phyloP scores from a whole-genome alignment of 345 rosid species.

The Brassica napus region DNA sequence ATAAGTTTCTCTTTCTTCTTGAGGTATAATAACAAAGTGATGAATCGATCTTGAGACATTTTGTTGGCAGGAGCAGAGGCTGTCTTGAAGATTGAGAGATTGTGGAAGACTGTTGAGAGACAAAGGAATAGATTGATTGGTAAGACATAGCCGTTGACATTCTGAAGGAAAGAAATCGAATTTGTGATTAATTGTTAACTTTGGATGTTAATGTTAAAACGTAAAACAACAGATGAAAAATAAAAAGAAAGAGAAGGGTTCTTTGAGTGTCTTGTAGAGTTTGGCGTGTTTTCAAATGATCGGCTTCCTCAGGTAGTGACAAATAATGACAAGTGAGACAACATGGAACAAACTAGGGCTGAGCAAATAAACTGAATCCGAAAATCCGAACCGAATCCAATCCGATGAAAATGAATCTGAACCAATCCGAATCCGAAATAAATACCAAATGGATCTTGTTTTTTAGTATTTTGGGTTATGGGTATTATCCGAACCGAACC shows the following conservation, averaged over 20 bases:
- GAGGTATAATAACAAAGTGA: conserved; percentile 33
- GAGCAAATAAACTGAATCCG: too few relatives aligned
- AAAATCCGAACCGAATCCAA: too few relatives aligned
- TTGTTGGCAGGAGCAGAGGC: conserved; percentile 39
- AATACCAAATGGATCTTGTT: too few relatives aligned
- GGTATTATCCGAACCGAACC: too few relatives aligned
- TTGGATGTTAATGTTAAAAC: background rate
- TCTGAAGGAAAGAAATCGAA: conserved; percentile 43
- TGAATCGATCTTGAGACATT: conserved; percentile 42
- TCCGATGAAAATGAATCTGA: too few relatives aligned
- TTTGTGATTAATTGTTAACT: background rate
- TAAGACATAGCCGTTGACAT: conserved; percentile 66
- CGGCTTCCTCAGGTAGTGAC: conserved; percentile 22
- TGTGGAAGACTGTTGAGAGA: conserved; percentile 39
- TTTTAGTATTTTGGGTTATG: too few relatives aligned
- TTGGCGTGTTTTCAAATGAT: background rate
- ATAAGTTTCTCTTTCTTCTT: conserved; percentile 33
- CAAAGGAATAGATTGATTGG: conserved; percentile 49
- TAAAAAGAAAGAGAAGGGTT: background rate
- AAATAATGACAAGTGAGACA: conserved; percentile 9
- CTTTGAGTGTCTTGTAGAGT: conserved; percentile 6
- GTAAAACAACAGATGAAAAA: background rate
- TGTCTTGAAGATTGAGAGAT: conserved; percentile 42
- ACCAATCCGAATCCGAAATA: too few relatives aligned
- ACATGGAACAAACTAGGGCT: background rate